Conservation (phyloP, 208 protist species). For the Leptomonas seymouri region DNA sequence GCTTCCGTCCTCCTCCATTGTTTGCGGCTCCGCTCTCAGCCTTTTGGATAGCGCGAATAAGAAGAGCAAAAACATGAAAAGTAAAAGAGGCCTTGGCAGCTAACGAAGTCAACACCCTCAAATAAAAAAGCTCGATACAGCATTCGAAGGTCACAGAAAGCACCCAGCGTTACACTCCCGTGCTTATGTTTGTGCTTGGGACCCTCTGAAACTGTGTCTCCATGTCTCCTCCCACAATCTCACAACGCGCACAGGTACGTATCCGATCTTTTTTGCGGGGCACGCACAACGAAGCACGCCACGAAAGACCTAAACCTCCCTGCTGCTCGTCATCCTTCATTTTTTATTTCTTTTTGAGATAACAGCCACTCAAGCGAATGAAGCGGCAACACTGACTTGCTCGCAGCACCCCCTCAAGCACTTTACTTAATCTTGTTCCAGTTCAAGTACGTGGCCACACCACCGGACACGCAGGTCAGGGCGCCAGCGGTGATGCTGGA, state of each 20-base stretch:
- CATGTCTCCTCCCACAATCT: background rate
- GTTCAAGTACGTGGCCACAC: constrained; percentile 89
- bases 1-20: background rate
- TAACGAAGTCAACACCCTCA: background rate
- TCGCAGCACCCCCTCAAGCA: background rate
- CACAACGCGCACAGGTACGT: background rate
- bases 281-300: no score
- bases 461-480: constrained; percentile 85
- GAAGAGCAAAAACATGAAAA: constrained; percentile 11
- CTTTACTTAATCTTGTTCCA: constrained; percentile 88
- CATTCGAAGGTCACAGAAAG: background rate
- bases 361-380: background rate
- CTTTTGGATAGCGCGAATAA: background rate
- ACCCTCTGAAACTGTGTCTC: background rate
- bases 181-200: background rate
- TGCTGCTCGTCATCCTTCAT: background rate
- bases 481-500: constrained; percentile 60
- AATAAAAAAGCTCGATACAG: background rate
- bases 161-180: background rate
- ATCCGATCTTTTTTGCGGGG: background rate
- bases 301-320: no score
- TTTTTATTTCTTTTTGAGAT: background rate
- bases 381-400: background rate
- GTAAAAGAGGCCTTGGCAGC: constrained; percentile 1
- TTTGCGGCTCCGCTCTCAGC: background rate